Base-by-base conservation (phyloP, 371 early-diverging fungal species). In the Mortierella sp. region DNA sequence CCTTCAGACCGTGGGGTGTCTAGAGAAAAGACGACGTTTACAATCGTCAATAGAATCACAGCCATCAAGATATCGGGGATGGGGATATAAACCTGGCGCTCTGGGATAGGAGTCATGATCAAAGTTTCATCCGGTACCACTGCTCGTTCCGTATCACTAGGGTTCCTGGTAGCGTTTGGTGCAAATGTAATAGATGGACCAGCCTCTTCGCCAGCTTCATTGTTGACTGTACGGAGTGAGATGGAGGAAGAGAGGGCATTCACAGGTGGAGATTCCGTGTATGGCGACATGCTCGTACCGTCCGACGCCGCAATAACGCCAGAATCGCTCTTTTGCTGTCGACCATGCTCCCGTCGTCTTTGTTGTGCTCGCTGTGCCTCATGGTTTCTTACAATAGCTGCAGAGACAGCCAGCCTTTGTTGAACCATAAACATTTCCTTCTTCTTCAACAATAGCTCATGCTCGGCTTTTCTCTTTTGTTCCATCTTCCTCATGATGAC, bases 41-140 rank as follows among this genome's bases (percentile, higher is more conserved):
- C 37, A 17, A 78, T 13, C 2, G 86, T 82, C 64, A 78, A 47
- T 9, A 83, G 42, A 12, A 86, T 75, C 15, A 85, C 77, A 1
- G 77, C 75, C 53, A 83, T 28, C 23, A 88, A 59, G n/a, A 86
- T 72, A 43, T 84, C 83, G 10, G 88, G 85, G 28, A 87, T 75
- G 7, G 85, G 84, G 32, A 86, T 65, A 55, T 87, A 80, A 10
- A 84, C 61, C 19, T 63, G 49, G 22, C 70, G 83, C 13, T 72
- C 76, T 40, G 54, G 29, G 19, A 55, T 29, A 10, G 49, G 32
- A 19, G 49, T 62, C 31, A 56, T 72, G 17, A 34, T 34, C 15
- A 55, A n/a, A 19, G 12, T 43, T 3, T 13, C 47, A 35, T 23
- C 34, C 47, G 55, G 13, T 8, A n/a, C 7, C 26, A 68, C 19